These are phyloP conservation scores for Trichosporon sp. DNA, from an alignment of 1,284 basidiomycete genomes.

Conservation along the genomic window DNA sequence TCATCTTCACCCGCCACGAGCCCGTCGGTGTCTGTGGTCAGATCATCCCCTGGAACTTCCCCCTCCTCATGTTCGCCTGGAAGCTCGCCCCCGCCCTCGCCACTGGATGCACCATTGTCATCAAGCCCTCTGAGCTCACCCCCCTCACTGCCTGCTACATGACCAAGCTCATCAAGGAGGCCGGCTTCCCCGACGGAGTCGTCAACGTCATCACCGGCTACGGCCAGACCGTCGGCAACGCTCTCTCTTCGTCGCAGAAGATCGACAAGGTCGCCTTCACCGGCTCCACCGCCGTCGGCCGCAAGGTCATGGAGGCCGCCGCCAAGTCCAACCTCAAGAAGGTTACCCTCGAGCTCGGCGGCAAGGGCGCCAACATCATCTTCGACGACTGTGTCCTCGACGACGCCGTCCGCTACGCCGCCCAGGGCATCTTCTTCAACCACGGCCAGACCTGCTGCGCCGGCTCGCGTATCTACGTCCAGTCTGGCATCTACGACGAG, in stretches of 20 bases:
- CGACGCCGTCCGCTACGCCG: constrained; percentile 73
- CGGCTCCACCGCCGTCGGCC: constrained; percentile 56
- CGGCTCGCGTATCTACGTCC: constrained; percentile 60
- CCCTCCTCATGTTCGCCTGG: constrained; percentile 69
- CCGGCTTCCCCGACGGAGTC: constrained; percentile 64
- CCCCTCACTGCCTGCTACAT: constrained; percentile 62
- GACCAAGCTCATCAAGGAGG: constrained; percentile 53
- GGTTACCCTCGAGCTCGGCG: constrained; percentile 89
- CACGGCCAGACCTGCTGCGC: constrained; percentile 71
- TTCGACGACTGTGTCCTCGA: constrained; percentile 59
- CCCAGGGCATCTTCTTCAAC: constrained; percentile 64
- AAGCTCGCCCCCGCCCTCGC: constrained; percentile 81
- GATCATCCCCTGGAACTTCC: constrained; percentile 70
- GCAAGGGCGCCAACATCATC: constrained; percentile 73
- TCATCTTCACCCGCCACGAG: constrained; percentile 77
- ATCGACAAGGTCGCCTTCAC: constrained; percentile 59
- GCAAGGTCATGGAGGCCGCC: constrained; percentile 56
- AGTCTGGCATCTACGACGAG: constrained; percentile 71
- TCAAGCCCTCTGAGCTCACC: constrained; percentile 88
- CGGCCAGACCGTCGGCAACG: constrained; percentile 63
- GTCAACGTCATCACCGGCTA: constrained; percentile 66
- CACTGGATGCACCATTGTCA: constrained; percentile 72
- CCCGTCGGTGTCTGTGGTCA: constrained; percentile 83
- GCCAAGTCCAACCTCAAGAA: constrained; percentile 58
- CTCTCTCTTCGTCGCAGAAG: constrained; percentile 55